phyloP scores from a whole-genome alignment of 208 protist species.

The Naegleria gruberi region DNA sequence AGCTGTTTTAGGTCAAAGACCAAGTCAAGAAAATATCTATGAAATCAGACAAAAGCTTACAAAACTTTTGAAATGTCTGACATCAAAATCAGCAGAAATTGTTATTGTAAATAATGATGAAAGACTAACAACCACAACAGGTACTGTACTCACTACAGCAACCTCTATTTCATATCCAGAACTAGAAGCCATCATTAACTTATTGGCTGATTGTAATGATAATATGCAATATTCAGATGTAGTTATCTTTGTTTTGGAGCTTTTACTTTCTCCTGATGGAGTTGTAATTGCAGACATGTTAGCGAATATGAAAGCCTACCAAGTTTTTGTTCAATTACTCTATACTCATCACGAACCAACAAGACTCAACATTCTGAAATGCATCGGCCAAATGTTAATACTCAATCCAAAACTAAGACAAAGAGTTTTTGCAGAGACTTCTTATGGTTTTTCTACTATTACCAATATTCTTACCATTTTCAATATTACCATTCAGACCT shows the following conservation, averaged over 20 bases:
- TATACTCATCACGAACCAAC: not conserved
- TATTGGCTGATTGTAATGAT: slow-evolving; percentile 4
- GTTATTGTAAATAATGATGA: not conserved
- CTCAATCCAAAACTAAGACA: not conserved
- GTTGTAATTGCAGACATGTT: not conserved
- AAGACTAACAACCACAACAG: not conserved
- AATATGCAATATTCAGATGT: not conserved
- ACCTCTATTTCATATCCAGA: not conserved
- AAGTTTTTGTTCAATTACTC: not conserved
- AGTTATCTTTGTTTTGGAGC: not conserved
- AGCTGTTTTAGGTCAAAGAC: not conserved
- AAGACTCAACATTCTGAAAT: slow-evolving; percentile 6
- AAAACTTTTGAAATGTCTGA: not conserved
- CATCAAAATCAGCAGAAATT: not conserved
- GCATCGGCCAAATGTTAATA: not conserved
- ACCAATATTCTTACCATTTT: not conserved
- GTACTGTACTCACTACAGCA: not conserved
- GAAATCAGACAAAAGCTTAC: not conserved
- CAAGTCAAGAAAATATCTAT: not conserved
- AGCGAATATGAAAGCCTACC: not conserved
- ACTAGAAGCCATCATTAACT: slow-evolving; percentile 7
- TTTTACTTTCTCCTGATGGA: not conserved
- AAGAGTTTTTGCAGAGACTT: not conserved
- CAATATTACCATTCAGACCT: not conserved
- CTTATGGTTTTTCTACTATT: not conserved